phyloP scores from a whole-genome alignment of 176 grass and related monocot genomes.

The Oryza australiensis region DNA sequence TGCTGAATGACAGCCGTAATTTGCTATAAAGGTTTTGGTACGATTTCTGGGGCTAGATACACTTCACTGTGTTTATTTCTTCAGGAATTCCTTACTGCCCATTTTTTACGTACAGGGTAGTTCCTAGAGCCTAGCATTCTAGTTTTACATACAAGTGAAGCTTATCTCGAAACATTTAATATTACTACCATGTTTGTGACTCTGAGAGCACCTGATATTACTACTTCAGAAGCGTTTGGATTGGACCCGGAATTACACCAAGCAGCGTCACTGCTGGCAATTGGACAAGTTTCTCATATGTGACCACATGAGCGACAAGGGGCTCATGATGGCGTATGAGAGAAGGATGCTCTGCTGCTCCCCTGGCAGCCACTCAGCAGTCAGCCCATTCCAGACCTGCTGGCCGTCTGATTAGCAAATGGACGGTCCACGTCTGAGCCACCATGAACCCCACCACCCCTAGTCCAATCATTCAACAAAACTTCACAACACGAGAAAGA shows the following conservation, averaged over 20 bases:
- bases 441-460: neutral
- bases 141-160: neutral
- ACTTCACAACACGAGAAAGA: neutral
- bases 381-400: neutral
- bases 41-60: neutral
- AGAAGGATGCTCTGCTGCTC: neutral
- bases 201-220: neutral
- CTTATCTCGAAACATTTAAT: neutral
- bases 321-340: neutral
- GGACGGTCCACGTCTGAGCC: neutral
- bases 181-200: neutral
- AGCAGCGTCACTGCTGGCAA: neutral
- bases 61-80: neutral
- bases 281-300: neutral
- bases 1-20: neutral
- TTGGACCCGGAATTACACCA: neutral
- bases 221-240: neutral
- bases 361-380: neutral
- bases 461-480: neutral
- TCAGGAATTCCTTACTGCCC: neutral
- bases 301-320: neutral
- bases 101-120: neutral
- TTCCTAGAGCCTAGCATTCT: no score
- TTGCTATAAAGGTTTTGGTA: neutral
- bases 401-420: neutral